Evolutionary conservation across 176 grass and related monocot genomes (phyloP).

Genomic region (Thalia dealbata): DNA sequence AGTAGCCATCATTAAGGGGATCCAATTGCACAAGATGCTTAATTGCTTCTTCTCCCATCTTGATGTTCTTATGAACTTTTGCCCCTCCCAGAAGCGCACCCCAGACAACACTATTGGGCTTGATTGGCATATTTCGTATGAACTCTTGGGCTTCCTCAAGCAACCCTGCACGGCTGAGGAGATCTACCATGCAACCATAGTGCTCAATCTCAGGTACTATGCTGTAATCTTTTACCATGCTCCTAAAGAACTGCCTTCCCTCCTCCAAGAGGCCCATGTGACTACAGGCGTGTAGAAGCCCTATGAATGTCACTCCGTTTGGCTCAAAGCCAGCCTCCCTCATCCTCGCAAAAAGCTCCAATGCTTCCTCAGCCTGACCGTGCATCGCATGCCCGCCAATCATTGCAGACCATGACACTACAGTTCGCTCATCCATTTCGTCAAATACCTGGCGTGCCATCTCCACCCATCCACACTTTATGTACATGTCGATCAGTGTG

Average conservation of each 20-base stretch:
- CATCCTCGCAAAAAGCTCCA: conserved; percentile 31
- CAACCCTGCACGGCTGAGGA: conserved; percentile 28
- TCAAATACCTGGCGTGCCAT: conserved; percentile 28
- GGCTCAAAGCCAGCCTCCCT: conserved; percentile 4
- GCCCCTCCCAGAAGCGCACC: conserved; percentile 22
- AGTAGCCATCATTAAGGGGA: conserved; percentile 27
- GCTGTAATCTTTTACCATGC: conserved; percentile 26
- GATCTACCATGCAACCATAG: conserved; percentile 39
- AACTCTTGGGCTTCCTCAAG: conserved; percentile 27
- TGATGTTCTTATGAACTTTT: conserved; percentile 24
- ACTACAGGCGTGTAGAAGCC: conserved; percentile 31
- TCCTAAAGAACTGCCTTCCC: conserved; percentile 21
- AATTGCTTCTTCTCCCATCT: conserved; percentile 26
- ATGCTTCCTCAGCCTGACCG: conserved; percentile 26
- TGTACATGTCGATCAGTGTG: conserved; percentile 34
- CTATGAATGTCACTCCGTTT: conserved; percentile 28
- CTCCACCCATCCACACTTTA: conserved; percentile 34
- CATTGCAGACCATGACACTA: conserved; percentile 34
- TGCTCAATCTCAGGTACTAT: conserved; percentile 30
- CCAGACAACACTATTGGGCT: conserved; percentile 29
- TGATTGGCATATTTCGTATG: conserved; percentile 26
- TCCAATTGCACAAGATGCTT: conserved; percentile 18
- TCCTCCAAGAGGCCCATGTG: conserved; percentile 28
- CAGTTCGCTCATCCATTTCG: conserved; percentile 19
- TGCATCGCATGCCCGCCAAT: conserved; percentile 39